Base-by-base conservation (phyloP, 148 eudicot species). In the Camellia granthamiana region DNA sequence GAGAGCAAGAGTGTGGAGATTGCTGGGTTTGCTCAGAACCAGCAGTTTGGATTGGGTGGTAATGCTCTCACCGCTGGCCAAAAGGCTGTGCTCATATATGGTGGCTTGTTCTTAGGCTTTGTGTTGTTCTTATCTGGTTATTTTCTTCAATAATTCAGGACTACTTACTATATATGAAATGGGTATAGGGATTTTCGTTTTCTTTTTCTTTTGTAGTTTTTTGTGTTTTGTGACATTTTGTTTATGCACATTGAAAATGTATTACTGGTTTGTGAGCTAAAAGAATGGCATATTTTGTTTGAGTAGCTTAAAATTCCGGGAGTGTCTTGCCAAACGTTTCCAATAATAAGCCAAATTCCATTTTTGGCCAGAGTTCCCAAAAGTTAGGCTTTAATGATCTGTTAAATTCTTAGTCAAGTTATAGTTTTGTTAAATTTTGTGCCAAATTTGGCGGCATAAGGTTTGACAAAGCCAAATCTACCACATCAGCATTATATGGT, bases 1-100 rank as follows among this genome's bases (percentile, higher is more conserved):
- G 90, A 87, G 88, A 97, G 98, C 75, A 97, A 94, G 88, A 94
- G 99, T 80, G 92, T 94, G 47, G 98, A 97, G 87, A 92, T 97
- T 87, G 97, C 99, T 14, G 99, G 99, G 51, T 97, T 97, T 88
- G 99, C 97, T 59, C 84, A 94, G 88, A 97, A 97, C 74, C 99
- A 97, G 80, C 94, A 91, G 89, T 97, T 85, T 87, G 99, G 99
- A 18, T 71, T 97, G 10, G 99, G 99, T 41, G 98, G 90, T 67
- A 97, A 97, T 68, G 78, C 98, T 61, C 92, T 97, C 2, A 97
- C 99, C 61, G 85, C 94, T 79, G 99, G 94, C 16, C 99, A 97
- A 62, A 97, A 97, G 87, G 90, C 95, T 46, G 4, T 91, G 84
- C 87, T 97, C 74, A 97, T 97, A 38, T 97, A 91, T 81, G 98